phyloP scores from a whole-genome alignment of 1,139 yeast species.

The Eremothecium cymbalariae region DNA sequence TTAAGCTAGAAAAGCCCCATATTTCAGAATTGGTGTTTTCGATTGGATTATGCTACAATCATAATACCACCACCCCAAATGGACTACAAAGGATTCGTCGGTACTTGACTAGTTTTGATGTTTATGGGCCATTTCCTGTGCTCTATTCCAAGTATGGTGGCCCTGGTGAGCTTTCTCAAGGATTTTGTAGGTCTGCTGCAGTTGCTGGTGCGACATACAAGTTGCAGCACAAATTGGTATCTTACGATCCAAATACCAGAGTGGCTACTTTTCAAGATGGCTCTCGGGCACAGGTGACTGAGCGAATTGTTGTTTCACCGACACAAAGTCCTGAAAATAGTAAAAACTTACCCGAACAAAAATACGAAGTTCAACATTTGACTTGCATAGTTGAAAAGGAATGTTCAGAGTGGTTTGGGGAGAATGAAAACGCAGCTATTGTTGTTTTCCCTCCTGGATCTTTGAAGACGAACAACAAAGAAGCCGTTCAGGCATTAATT shows the following conservation, averaged over 20 bases:
- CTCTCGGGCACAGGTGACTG: constrained; percentile 61
- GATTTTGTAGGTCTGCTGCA: constrained; percentile 95
- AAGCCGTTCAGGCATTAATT: constrained; percentile 77
- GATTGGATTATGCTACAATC: constrained; percentile 65
- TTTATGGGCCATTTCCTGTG: constrained; percentile 91
- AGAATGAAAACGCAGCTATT: constrained; percentile 72
- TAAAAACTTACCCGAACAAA: constrained; percentile 34
- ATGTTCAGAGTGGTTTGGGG: constrained; percentile 87
- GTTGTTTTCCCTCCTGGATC: constrained; percentile 93
- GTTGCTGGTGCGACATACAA: constrained; percentile 96
- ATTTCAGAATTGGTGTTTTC: constrained; percentile 76
- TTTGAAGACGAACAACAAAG: constrained; percentile 54
- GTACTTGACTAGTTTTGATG: constrained; percentile 77
- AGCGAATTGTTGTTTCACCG: constrained; percentile 64
- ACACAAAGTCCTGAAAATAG: constrained; percentile 52
- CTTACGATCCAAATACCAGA: constrained; percentile 57
- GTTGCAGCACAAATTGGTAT: constrained; percentile 55
- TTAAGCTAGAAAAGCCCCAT: constrained; percentile 66
- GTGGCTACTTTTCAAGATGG: constrained; percentile 74
- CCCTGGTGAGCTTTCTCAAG: constrained; percentile 93
- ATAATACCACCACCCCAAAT: constrained; percentile 55
- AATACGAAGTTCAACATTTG: constrained; percentile 58
- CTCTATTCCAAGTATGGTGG: constrained; percentile 91
- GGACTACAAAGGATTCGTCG: constrained; percentile 78
- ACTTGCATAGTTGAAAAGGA: constrained; percentile 78